These are phyloP conservation scores for Aspergillus nanangensis DNA, from an alignment of 495 filamentous ascomycete species.

Conservation along the genomic window DNA sequence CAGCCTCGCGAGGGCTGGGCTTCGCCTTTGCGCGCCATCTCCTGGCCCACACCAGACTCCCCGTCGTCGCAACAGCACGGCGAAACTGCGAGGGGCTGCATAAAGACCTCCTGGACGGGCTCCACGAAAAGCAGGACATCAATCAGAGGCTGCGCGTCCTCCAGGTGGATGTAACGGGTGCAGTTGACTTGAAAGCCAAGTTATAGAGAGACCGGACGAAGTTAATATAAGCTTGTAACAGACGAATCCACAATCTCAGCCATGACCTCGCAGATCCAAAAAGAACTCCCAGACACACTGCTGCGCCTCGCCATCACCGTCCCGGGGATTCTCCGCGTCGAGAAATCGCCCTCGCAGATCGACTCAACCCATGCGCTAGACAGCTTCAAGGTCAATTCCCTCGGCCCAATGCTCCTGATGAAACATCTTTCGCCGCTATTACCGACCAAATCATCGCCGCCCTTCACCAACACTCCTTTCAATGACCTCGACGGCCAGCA, in stretches of 20 bases:
- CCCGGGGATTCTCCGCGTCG: constrained; percentile 70
- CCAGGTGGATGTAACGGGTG: constrained; percentile 57
- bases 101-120: constrained; percentile 46
- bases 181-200: no score
- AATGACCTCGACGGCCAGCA: not conserved
- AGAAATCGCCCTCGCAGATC: constrained; percentile 65
- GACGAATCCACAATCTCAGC: constrained; percentile 38
- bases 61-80: constrained; percentile 70
- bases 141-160: constrained; percentile 51
- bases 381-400: constrained; percentile 63
- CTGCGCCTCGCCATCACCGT: constrained; percentile 67
- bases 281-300: constrained; percentile 48
- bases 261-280: constrained; percentile 30
- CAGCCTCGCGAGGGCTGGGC: constrained; percentile 72
- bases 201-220: no score
- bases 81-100: constrained; percentile 48
- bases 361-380: constrained; percentile 49
- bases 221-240: constrained; percentile 2
- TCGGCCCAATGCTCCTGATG: constrained; percentile 70
- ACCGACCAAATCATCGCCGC: constrained; percentile 43
- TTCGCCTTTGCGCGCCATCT: constrained; percentile 65
- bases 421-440: constrained; percentile 70
- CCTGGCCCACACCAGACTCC: constrained; percentile 57
- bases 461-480: constrained; percentile 11
- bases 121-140: constrained; percentile 26